Conservation (phyloP, 805 yeast genomes). For the Debaryomyces maramus region DNA sequence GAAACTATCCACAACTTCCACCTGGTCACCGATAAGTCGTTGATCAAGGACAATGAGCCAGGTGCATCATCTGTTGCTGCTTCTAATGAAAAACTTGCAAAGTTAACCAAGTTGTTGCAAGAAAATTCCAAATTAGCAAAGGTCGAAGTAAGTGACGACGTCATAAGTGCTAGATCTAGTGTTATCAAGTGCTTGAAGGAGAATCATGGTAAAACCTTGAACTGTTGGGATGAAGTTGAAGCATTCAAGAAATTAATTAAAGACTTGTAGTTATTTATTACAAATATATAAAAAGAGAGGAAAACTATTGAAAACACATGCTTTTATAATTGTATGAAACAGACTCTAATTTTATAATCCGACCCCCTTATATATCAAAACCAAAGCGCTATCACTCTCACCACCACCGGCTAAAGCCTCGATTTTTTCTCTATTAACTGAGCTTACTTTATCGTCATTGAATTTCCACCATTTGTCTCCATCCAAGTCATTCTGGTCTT, state of each 20-base stretch:
- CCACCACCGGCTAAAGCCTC: slow-evolving; percentile 95
- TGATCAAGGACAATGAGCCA: slow-evolving; percentile 34
- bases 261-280: slow-evolving; percentile 32
- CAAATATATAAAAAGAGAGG: slow-evolving; percentile 7
- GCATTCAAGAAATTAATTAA: slow-evolving; percentile 61
- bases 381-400: slow-evolving; percentile 93
- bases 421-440: slow-evolving; percentile 77
- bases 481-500: slow-evolving; percentile 59
- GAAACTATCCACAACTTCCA: slow-evolving; percentile 55
- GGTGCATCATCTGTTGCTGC: slow-evolving; percentile 27
- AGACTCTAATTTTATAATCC: slow-evolving; percentile 49
- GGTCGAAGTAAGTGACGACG: slow-evolving; percentile 35
- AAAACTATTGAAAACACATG: no score
- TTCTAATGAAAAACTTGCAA: slow-evolving; percentile 43
- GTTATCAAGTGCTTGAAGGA: slow-evolving; percentile 62
- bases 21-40: slow-evolving; percentile 43
- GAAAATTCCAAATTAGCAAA: slow-evolving; percentile 34
- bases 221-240: slow-evolving; percentile 82
- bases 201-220: slow-evolving; percentile 64
- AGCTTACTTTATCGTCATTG: slow-evolving; percentile 85
- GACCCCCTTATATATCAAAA: slow-evolving; percentile 79
- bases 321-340: no score
- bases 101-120: slow-evolving; percentile 33
- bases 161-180: slow-evolving; percentile 46
- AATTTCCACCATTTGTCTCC: slow-evolving; percentile 91